Base-by-base conservation (phyloP, 352 stramenopile genomes). In the Phytophthora syringae region DNA sequence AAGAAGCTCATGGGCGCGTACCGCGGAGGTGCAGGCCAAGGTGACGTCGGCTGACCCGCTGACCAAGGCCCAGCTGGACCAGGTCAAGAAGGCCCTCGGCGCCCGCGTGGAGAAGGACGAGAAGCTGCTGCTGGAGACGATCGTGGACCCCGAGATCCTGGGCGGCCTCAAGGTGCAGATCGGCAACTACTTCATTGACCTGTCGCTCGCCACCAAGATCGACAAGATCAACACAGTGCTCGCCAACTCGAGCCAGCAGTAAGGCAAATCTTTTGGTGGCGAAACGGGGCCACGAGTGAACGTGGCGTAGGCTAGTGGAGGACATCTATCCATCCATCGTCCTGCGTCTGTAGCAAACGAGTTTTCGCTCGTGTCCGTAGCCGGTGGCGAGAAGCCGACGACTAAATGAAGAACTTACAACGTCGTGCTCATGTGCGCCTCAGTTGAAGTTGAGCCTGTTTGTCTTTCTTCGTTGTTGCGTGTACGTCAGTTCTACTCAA, bases 111-210 rank as follows among this genome's bases (percentile, higher is more conserved):
- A 96, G 36, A 93, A 94, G 71, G 88, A 86, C 42, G 93, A 98
- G 64, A 97, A 93, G 59, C 85, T 99, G 52, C 77, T 98, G 56
- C 79, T 98, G 44, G 88, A 93, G 59, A 93, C 86, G 27, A 82
- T 97, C 44, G 93, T 98, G 28, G 92, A 99, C 87, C 93, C 95
- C 13, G 85, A 88, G 61, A 98, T 99, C 73, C 74, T 99, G 62
- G 96, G 96, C 32, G 96, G 96, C 64, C 88, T 99, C 59, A 98
- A 98, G 84, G 94, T 99, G 64, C 94, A 98, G 83, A 98, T 98
- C 79, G 96, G 95, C 68, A 97, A 98, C 83, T 96, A 98, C 85
- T 99, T 99, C 80, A 97, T 99, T 70, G 96, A 99, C 82, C 76
- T 99, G 70, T 98, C 93, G 70, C 86, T 98, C 49, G 88, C 89